phyloP scores from a whole-genome alignment of 78 protist genomes.

The Protostelium mycophagum region DNA sequence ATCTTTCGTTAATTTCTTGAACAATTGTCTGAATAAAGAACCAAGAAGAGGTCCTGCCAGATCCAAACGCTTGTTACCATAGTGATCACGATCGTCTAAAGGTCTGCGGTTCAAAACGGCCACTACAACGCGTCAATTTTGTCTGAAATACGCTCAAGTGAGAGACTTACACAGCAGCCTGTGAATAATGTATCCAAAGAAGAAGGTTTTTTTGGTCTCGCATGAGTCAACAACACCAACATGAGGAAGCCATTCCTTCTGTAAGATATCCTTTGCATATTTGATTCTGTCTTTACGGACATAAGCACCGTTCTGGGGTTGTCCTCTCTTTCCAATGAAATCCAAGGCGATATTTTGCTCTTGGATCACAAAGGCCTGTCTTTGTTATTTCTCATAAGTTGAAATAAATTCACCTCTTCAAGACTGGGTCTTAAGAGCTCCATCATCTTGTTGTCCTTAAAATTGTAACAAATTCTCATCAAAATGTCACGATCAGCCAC shows the following conservation, averaged over 20 bases:
- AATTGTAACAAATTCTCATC: constrained; percentile 87
- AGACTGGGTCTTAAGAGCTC: constrained; percentile 91
- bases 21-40: constrained; percentile 78
- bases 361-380: constrained; percentile 72
- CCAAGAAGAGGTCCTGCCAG: constrained; percentile 95
- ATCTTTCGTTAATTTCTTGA: constrained; percentile 65
- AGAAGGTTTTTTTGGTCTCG: constrained; percentile 92
- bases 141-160: neutral
- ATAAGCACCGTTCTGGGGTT: neutral
- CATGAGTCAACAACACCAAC: constrained; percentile 81
- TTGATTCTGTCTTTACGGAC: constrained; percentile 12
- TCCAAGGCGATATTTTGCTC: constrained; percentile 89
- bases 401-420: too few species aligned
- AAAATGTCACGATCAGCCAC: constrained; percentile 92
- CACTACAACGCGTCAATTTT: neutral
- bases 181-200: constrained; percentile 95
- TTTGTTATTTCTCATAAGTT: too few species aligned
- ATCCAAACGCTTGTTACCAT: constrained; percentile 98
- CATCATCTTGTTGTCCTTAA: constrained; percentile 82
- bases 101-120: constrained; percentile 79
- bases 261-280: constrained; percentile 78
- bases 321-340: constrained; percentile 83
- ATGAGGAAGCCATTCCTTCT: constrained; percentile 93
- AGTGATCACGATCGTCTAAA: constrained; percentile 98
- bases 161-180: constrained; percentile 58